Percentiles rank a stretch among this genome's conserved stretches.
Conservation (phyloP, 2,329 filamentous ascomycete genomes). For the Claviceps quebecensis region DNA sequence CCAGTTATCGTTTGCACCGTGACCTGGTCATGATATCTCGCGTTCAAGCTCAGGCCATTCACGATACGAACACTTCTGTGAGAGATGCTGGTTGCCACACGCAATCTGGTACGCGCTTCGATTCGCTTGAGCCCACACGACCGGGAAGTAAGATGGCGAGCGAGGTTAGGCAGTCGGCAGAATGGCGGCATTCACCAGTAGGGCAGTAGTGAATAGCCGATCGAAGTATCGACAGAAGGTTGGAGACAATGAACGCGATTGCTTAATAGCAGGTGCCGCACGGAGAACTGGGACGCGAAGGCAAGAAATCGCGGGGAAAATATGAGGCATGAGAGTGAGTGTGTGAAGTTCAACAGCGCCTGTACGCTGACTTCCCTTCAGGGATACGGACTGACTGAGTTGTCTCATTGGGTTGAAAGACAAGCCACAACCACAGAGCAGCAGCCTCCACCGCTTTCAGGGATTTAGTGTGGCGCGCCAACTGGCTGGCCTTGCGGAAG, state of each 20-base stretch:
- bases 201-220: constrained; percentile 26
- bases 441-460: background rate
- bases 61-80: constrained; percentile 10
- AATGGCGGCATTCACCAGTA: constrained; percentile 22
- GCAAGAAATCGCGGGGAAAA: constrained; percentile 4
- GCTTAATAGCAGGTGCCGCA: constrained; percentile 5
- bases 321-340: background rate
- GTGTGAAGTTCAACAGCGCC: constrained; percentile 5
- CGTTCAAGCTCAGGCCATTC: constrained; percentile 13
- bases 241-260: constrained; percentile 7
- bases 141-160: constrained; percentile 9
- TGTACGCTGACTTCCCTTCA: constrained; percentile 3
- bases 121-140: constrained; percentile 25
- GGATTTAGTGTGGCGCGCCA: background rate
- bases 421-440: background rate
- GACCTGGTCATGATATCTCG: constrained; percentile 43
- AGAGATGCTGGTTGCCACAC: constrained; percentile 3
- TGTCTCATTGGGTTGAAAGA: background rate
- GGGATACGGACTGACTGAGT: constrained; percentile 5
- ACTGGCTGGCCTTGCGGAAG: background rate
- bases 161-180: background rate
- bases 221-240: background rate
- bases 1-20: constrained; percentile 37
- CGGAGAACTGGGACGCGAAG: background rate
- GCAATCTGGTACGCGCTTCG: constrained; percentile 12